phyloP scores from a whole-genome alignment of 2,329 filamentous ascomycete genomes.

The Bipolaris cookei region DNA sequence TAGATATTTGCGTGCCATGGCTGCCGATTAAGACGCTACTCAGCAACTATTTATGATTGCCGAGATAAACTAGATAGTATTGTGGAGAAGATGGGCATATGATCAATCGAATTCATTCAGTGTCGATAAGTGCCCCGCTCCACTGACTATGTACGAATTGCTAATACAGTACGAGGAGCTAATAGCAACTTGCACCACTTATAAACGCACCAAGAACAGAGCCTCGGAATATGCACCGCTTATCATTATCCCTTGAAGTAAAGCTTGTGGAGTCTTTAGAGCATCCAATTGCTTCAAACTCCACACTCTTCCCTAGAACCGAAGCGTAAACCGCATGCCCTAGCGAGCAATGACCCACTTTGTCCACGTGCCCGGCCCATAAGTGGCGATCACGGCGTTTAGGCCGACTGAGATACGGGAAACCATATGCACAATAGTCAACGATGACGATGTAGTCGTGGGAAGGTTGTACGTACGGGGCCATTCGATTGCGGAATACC shows the following conservation, averaged over 20 bases:
- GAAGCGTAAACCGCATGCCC: constrained; percentile 13
- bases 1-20: constrained; percentile 57
- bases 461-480: constrained; percentile 12
- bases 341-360: constrained; percentile 14
- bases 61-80: background rate
- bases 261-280: constrained; percentile 9
- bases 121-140: background rate
- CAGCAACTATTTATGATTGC: background rate
- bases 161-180: constrained; percentile 1
- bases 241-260: constrained; percentile 13
- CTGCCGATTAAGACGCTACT: background rate
- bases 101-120: background rate
- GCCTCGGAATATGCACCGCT: constrained; percentile 16
- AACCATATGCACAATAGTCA: background rate
- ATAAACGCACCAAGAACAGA: constrained; percentile 13
- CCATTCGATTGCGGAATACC: constrained; percentile 16
- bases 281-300: constrained; percentile 7
- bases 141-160: constrained; percentile 11
- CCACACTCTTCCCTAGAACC: constrained; percentile 9
- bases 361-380: background rate
- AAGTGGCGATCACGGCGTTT: constrained; percentile 12
- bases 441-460: constrained; percentile 7
- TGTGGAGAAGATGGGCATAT: background rate
- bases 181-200: constrained; percentile 10
- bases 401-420: constrained; percentile 10